Base-by-base conservation (phyloP, 2,329 filamentous ascomycete species). In the Colletotrichum plurivorum region DNA sequence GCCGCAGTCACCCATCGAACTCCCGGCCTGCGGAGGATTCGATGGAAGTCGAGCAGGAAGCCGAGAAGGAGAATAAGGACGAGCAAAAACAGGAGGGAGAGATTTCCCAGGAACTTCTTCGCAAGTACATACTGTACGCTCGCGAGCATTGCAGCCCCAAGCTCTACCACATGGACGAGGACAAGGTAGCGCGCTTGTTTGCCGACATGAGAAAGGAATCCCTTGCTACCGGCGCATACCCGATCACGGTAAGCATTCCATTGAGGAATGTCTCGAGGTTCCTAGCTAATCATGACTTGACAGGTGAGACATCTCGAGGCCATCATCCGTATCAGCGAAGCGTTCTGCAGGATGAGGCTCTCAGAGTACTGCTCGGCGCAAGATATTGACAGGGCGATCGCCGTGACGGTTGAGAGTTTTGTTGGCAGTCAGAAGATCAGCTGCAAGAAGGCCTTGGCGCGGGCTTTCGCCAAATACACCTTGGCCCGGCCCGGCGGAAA, bases 261-360 rank as follows among this genome's bases (percentile, higher is more conserved):
- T n/a, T 13, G 31, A 10, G 31, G 31, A 10, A 10, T 36, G 31
- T 10, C 16, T 9, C 10, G 16, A 41, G 3, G n/a, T 4, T 51
- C 22, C 18, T 13, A 41, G 39, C 67, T 71, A 63, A 71, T 61
- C 57, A 39, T 45, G n/a, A 15, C 15, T 36, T 52, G 45, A 5
- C 20, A 97, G 94, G 94, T 98, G 73, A 95, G 96, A 85, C 96
- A 99, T 84, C 86, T 99, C 41, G 96, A 99, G 87, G 95, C 95
- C 71, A 98, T 98, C 77, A 97, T 99, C 84, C 94, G 96, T 77
- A 97, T 97, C 77, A 92, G 91, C 66, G 96, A 99, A 80, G 84
- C 95, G 0, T 99, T 99, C 83, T 97, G 93, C 81, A 95, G 97
- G 77, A 99, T 99, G 96, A 92, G 96, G 15, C 86, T 99, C n/a